A percentile compares a stretch with the other conserved stretches of the same genome.
Conservation (phyloP, 306 rosid genomes). For the Vigna angularis region DNA sequence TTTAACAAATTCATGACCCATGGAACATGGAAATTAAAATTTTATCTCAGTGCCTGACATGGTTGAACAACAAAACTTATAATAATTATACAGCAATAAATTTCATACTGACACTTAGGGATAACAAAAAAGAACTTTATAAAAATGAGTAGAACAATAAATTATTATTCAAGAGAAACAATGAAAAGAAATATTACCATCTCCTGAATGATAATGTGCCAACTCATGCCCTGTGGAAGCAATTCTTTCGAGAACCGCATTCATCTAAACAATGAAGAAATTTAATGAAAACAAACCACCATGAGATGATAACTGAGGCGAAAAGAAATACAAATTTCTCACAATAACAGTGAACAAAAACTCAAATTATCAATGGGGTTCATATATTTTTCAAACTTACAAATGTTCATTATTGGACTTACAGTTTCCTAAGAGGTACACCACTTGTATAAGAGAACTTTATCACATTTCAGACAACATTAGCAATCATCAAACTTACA, state of each 20-base stretch:
- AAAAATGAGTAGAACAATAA: neutral
- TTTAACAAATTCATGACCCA: slow-evolving; percentile 33
- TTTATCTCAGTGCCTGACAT: neutral
- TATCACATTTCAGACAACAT: slow-evolving; percentile 5
- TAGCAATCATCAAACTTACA: neutral
- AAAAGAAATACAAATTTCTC: slow-evolving; percentile 1
- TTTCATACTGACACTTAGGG: neutral
- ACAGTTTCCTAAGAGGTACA: slow-evolving; percentile 13
- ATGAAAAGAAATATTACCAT: slow-evolving; percentile 58
- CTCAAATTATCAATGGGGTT: neutral
- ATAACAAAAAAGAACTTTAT: neutral
- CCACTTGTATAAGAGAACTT: slow-evolving; percentile 27
- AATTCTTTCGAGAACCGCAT: slow-evolving; percentile 90
- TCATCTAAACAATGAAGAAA: slow-evolving; percentile 71
- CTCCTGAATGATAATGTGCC: slow-evolving; percentile 98
- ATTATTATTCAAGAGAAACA: neutral
- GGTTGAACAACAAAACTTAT: slow-evolving; percentile 13
- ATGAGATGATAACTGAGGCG: slow-evolving; percentile 15
- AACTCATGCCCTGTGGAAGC: slow-evolving; percentile 86
- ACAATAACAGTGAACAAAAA: neutral
- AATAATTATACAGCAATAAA: slow-evolving; percentile 28
- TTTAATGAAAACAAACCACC: slow-evolving; percentile 8
- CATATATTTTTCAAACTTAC: neutral
- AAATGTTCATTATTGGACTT: neutral
- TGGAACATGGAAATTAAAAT: slow-evolving; percentile 20